These are phyloP conservation scores for Dillenia suffruticosa DNA, from an alignment of 164 flowering plant species.

Conservation along the genomic window DNA sequence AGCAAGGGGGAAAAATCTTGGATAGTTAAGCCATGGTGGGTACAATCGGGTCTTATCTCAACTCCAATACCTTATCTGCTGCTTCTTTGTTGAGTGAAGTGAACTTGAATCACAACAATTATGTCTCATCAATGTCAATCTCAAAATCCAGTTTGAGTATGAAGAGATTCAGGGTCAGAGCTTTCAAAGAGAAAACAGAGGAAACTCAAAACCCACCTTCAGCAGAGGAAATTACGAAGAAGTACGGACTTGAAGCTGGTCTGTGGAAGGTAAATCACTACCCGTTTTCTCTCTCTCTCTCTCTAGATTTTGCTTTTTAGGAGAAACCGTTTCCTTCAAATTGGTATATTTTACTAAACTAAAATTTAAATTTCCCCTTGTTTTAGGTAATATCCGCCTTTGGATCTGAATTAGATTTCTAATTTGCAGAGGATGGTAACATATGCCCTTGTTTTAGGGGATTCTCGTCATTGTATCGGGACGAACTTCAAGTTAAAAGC, in stretches of 20 bases:
- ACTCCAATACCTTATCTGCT: neutral
- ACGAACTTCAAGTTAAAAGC: too few species aligned
- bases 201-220: constrained; percentile 33
- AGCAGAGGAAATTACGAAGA: constrained; percentile 74
- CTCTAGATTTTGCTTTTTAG: neutral
- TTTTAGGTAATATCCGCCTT: too few species aligned
- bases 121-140: neutral
- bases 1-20: constrained; percentile 17
- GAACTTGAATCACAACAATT: neutral
- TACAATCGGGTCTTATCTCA: constrained; percentile 4
- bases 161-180: constrained; percentile 34
- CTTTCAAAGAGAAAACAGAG: constrained; percentile 55
- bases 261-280: constrained; percentile 74
- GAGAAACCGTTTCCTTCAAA: neutral
- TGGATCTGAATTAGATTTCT: neutral
- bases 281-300: neutral
- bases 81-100: constrained; percentile 3
- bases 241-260: constrained; percentile 95
- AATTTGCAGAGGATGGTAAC: neutral
- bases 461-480: too few species aligned
- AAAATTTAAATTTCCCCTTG: neutral
- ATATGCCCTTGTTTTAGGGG: neutral
- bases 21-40: too few species aligned
- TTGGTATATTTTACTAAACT: neutral
- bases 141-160: constrained; percentile 5